These are phyloP conservation scores for Vaccinium darrowii DNA, from an alignment of 148 eudicot species.

Conservation along the genomic window DNA sequence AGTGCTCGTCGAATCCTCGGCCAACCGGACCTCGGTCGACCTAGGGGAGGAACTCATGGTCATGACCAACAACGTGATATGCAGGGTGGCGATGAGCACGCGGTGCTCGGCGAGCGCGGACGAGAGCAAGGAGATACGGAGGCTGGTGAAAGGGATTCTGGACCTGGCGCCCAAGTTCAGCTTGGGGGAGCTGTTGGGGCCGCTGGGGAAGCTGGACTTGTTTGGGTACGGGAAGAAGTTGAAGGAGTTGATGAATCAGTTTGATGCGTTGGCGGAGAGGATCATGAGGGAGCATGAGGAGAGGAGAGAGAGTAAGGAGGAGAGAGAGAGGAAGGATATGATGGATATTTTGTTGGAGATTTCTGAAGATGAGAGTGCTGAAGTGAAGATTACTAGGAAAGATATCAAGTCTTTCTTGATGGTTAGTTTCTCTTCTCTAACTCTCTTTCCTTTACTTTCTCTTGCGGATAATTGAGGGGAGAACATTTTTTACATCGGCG, in stretches of 20 bases:
- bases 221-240: conserved; percentile 26
- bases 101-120: conserved; percentile 8
- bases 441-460: background rate
- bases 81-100: conserved; percentile 17
- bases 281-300: conserved; percentile 19
- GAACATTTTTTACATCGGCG: no score
- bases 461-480: background rate
- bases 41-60: background rate
- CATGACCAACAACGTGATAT: conserved; percentile 19
- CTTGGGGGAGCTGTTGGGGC: conserved; percentile 26
- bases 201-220: conserved; percentile 27
- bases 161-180: conserved; percentile 28
- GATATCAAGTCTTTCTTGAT: conserved; percentile 38
- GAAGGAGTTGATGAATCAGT: conserved; percentile 10
- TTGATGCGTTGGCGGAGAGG: conserved; percentile 30
- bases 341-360: conserved; percentile 35
- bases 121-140: conserved; percentile 29
- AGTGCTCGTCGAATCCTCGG: background rate
- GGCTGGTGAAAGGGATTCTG: conserved; percentile 20
- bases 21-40: background rate
- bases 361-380: conserved; percentile 25
- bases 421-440: conserved; percentile 17
- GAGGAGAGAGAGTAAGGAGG: background rate
- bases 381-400: conserved; percentile 28
- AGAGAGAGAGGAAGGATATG: conserved; percentile 23